Base-by-base conservation (phyloP, 2,329 filamentous ascomycete species). In the Aspergillus sp. region DNA sequence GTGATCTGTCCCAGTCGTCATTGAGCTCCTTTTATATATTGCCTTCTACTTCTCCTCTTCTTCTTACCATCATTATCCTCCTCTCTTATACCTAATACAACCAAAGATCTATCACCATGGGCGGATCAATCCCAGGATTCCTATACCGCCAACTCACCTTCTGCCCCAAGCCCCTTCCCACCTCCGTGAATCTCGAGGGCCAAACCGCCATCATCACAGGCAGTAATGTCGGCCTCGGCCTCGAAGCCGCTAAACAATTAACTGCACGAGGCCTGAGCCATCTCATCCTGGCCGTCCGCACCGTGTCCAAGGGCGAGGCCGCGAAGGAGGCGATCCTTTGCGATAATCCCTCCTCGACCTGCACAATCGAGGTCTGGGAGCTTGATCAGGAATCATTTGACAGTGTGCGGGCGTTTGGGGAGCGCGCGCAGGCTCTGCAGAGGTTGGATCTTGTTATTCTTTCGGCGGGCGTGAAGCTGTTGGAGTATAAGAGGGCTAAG, bases 221-320 rank as follows among this genome's bases (percentile, higher is more conserved):
- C 32, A 57, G 68, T 22, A 79, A 80, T 55, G 69, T 68, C 10
- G 78, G 77, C 4, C 68, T 78, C 3, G 78, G 77, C 3, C 65
- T 74, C 36, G 77, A 79, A 67, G 74, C 75, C 45, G 71, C 74
- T 9, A 69, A 69, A 1, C 74, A 79, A 54, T 66, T 78, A 52
- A 65, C 67, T 20, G 67, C 67, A 2, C 71, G 77, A 4, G 67
- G 69, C 10, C 70, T 71, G 14, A 51, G 62, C 6, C 73, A 70
- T 60, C 58, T 80, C 24, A 77, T 79, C 57, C 63, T 80, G 2
- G 78, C 71, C 3, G 75, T 77, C 9, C 73, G 77, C 45, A 71
- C 64, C 22, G 47, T 64, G 4, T 58, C 56, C 1, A 75, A 75
- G 49, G 77, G 76, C 24, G 64, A 74, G 39, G 67, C 59, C 2